These are phyloP conservation scores for Oryza nivara DNA, from an alignment of 176 grass and related monocot genomes.

Conservation along the genomic window DNA sequence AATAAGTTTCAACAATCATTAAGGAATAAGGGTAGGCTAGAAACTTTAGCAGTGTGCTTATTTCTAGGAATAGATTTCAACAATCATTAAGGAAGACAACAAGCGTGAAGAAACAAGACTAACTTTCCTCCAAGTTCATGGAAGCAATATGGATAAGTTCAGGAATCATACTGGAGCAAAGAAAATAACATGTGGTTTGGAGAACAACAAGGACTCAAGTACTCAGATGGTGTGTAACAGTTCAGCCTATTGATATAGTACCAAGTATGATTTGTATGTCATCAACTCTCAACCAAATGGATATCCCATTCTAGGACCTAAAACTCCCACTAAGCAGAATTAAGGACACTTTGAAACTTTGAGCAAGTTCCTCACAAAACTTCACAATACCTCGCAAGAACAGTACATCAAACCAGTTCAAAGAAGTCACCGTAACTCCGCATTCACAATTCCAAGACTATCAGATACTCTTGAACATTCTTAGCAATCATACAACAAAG, in stretches of 20 bases:
- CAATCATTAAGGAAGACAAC: background rate
- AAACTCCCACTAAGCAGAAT: background rate
- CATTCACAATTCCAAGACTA: conserved; percentile 4
- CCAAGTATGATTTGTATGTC: no score
- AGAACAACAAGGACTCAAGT: background rate
- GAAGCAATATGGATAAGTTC: background rate
- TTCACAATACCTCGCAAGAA: background rate
- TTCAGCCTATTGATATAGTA: background rate
- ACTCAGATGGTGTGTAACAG: background rate
- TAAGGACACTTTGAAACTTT: background rate
- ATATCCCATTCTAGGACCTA: background rate
- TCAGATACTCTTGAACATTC: background rate
- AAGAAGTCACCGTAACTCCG: background rate
- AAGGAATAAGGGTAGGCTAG: background rate
- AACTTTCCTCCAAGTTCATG: background rate
- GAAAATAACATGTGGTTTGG: no score
- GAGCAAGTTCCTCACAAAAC: background rate
- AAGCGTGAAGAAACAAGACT: background rate
- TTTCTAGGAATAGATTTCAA: background rate
- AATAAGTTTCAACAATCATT: background rate
- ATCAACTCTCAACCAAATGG: background rate
- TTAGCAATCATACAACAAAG: background rate
- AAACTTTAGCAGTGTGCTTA: background rate
- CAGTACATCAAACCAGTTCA: background rate
- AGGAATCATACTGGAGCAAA: no score